A percentile compares a stretch with the other conserved stretches of the same genome.
These are phyloP conservation scores for Rosa rugosa DNA, from an alignment of 306 rosid species.

Conservation along the genomic window DNA sequence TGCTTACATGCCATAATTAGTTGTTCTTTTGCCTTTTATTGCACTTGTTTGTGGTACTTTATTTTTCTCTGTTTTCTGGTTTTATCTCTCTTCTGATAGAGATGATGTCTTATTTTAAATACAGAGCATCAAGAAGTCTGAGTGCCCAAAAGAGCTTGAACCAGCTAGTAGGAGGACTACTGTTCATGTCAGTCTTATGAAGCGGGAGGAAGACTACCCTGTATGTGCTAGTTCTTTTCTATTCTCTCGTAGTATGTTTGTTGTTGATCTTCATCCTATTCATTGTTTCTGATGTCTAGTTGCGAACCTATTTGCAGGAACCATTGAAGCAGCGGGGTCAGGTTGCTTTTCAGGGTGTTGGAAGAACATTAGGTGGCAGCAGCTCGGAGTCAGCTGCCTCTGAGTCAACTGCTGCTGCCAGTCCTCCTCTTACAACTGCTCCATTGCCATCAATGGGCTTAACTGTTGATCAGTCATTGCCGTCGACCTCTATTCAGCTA, in stretches of 20 bases:
- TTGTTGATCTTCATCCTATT: background rate
- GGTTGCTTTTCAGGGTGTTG: constrained; percentile 71
- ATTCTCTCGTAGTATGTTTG: constrained; percentile 15
- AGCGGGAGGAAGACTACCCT: constrained; percentile 75
- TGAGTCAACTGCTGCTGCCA: constrained; percentile 34
- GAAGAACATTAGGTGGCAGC: constrained; percentile 78
- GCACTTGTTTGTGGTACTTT: background rate
- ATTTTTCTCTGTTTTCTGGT: background rate
- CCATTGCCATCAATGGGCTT: constrained; percentile 65
- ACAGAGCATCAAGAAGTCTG: constrained; percentile 88
- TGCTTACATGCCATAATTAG: background rate
- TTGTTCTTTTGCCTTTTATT: background rate
- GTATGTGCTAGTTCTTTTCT: constrained; percentile 38
- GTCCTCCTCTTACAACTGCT: constrained; percentile 37
- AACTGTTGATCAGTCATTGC: constrained; percentile 64
- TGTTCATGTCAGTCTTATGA: constrained; percentile 62
- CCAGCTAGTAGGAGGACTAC: constrained; percentile 60
- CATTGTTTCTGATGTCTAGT: constrained; percentile 4
- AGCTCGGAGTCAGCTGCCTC: constrained; percentile 34
- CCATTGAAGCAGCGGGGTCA: constrained; percentile 43
- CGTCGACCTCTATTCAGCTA: constrained; percentile 84
- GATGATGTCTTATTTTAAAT: constrained; percentile 10
- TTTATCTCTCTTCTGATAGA: constrained; percentile 3
- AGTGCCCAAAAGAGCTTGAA: constrained; percentile 85
- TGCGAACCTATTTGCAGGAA: constrained; percentile 48